Evolutionary conservation across 805 yeast genomes (phyloP).

Genomic region (Myxozyma lipomycoides): DNA sequence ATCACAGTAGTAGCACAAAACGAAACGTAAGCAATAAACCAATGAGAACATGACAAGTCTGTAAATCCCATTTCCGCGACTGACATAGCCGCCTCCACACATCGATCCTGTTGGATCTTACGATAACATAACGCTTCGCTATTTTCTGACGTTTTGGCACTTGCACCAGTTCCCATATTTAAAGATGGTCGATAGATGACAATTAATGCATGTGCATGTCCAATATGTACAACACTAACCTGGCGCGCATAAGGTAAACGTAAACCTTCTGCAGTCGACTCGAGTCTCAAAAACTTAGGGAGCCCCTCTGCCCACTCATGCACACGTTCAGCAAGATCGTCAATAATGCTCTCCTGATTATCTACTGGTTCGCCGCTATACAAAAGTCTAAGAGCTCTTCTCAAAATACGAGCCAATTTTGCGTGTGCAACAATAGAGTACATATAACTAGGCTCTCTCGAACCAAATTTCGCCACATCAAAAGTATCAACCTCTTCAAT

Average conservation of each 20-base stretch:
- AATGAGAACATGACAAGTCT: slow-evolving; percentile 13
- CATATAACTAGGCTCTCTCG: slow-evolving; percentile 14
- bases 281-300: slow-evolving; percentile 9
- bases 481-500: slow-evolving; percentile 9
- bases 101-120: slow-evolving; percentile 13
- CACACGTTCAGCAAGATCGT: slow-evolving; percentile 10
- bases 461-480: slow-evolving; percentile 14
- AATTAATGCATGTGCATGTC: slow-evolving; percentile 23
- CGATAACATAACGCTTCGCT: neutral
- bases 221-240: slow-evolving; percentile 14
- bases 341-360: slow-evolving; percentile 17
- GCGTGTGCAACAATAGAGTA: slow-evolving; percentile 23
- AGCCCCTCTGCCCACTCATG: slow-evolving; percentile 11
- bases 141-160: neutral
- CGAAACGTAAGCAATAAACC: slow-evolving; percentile 19
- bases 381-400: slow-evolving; percentile 9
- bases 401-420: slow-evolving; percentile 14
- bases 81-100: slow-evolving; percentile 14
- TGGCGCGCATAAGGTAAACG: slow-evolving; percentile 19
- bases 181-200: slow-evolving; percentile 21
- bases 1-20: slow-evolving; percentile 24
- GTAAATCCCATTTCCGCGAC: slow-evolving; percentile 16
- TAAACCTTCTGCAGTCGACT: slow-evolving; percentile 4
- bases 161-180: neutral
- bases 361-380: slow-evolving; percentile 1